Conservation (phyloP, 2,329 filamentous ascomycete genomes). For the Microsporum audouinii region DNA sequence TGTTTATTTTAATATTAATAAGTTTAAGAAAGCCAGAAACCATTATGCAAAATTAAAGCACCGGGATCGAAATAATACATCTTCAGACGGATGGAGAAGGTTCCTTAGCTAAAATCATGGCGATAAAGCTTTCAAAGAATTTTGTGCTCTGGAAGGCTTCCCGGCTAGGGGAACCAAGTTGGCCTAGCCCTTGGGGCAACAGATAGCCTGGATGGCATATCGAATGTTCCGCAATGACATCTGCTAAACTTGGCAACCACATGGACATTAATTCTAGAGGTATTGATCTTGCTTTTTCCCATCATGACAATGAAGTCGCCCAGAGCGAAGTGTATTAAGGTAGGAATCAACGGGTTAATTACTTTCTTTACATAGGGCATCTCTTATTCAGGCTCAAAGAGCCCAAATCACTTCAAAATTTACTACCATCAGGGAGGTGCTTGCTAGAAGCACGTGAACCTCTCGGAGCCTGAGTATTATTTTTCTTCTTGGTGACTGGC, state of each 20-base stretch:
- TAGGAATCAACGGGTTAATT: slow-evolving; percentile 70
- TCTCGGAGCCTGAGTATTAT: slow-evolving; percentile 70
- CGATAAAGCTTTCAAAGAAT: neutral
- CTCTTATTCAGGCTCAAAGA: slow-evolving; percentile 79
- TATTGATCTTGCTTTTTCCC: slow-evolving; percentile 80
- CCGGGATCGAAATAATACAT: slow-evolving; percentile 70
- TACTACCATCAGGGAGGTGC: slow-evolving; percentile 76
- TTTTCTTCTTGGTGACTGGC: slow-evolving; percentile 84
- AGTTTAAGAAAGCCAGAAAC: neutral
- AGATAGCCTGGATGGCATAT: slow-evolving; percentile 94
- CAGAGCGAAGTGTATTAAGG: slow-evolving; percentile 75
- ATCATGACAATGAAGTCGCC: slow-evolving; percentile 84
- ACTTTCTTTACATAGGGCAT: slow-evolving; percentile 93
- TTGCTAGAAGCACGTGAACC: slow-evolving; percentile 59
- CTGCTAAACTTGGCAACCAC: slow-evolving; percentile 66
- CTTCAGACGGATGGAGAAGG: slow-evolving; percentile 84
- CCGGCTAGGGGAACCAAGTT: slow-evolving; percentile 59
- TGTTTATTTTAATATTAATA: neutral
- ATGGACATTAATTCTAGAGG: slow-evolving; percentile 93
- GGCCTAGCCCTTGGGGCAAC: slow-evolving; percentile 76
- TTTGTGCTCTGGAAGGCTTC: neutral
- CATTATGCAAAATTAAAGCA: slow-evolving; percentile 76
- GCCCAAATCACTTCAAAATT: slow-evolving; percentile 93
- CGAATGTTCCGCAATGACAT: slow-evolving; percentile 93
- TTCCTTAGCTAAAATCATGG: slow-evolving; percentile 50